Base-by-base conservation (phyloP, 768 basidiomycete genomes). In the Auriscalpium orientale region DNA sequence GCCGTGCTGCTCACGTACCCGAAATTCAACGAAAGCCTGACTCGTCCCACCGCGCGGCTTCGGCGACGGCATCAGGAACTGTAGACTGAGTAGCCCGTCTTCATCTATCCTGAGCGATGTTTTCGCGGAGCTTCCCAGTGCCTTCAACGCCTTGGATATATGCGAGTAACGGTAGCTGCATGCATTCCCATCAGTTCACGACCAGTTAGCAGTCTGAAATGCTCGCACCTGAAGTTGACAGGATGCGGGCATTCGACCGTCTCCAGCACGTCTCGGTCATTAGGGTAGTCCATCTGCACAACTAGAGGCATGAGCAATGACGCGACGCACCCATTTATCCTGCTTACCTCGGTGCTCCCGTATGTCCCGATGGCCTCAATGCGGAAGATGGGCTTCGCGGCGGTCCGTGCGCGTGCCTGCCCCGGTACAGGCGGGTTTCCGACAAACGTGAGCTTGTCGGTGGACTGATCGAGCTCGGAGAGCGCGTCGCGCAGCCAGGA, bases 401-500 rank as follows among this genome's bases (percentile, higher is more conserved):
- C 54, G 2, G 55, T 57, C 37, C 62, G 59, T 22, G 58, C 60
- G 50, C 62, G 63, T 46, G 50, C 65, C 58, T 58, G 64, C 59
- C 55, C 43, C 12, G 49, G 49, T 15, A 44, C 49, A 13, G 68
- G 65, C 1, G 91, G 89, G 53, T 85, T 85, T 46, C 88, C 84
- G 22, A 89, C 82, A 68, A 98, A 84, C 0, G 88, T 90, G 18
- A 98, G 77, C 57, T 84, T 89, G 45, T 91, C 85, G 66, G 87
- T 91, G 0, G 91, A 89, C 16, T 91, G 81, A 62, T 98, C 94
- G 13, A 99, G 77, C 66, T 98, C 95, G 11, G 86, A 84, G 13
- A 98, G 79, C 0, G 95, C 93, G 57, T 97, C 93, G 45, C 90
- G 84, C 36, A 98, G 85, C 91, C 93, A 95, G 6, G 89, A 94